Evolutionary conservation across 352 stramenopile species (phyloP), one percentile per base, ranked within the genome.

Genomic region (Globisporangium lucens): DNA sequence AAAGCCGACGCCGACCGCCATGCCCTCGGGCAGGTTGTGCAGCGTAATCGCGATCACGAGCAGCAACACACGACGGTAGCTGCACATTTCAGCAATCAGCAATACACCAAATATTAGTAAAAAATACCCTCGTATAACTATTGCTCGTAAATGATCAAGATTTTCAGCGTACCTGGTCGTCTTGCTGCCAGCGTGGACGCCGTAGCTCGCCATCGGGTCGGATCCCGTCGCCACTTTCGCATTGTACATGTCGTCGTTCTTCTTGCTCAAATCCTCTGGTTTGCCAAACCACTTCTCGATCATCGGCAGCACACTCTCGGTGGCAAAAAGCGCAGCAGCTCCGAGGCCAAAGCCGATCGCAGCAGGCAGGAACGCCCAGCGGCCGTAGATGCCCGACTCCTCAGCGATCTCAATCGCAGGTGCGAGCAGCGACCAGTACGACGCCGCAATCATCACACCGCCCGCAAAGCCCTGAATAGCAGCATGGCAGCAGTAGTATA

Each of bases 1-100:
- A 68, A 97, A 97, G n/a, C 88, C 90, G 43, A 97, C 90, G 17
- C 90, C 90, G 17, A 97, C 89, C 0, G 90, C 90, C 80, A 97
- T 93, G 30, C 89, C 90, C 67, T 97, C 90, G 0, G 90, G 90
- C 17, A 97, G 77, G 74, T 97, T 97, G 74, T 97, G 91, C 52
- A 97, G 70, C 43, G 91, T 97, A 56, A 97, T 95, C 38, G 90
- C 90, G 56, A 97, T 93, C 52, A 97, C 90, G 10, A 97, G 71
- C 49, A 97, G 68, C 36, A 96, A 47, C 7, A 97, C 84, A 8
- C 89, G 85, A 9, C 89, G 86, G 66, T 80, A 96, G 67, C 85
- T 91, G 56, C 61, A 29, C 47, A 29, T 55, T 49, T 49, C 6
- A 47, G 6, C 4, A 20, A n/a, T 4, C 41, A 47, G 15, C 41